Percentiles rank a stretch among this genome's conserved stretches.
Evolutionary conservation across 75 land plant species (phyloP).

Genomic region (Cupressus sempervirens): DNA sequence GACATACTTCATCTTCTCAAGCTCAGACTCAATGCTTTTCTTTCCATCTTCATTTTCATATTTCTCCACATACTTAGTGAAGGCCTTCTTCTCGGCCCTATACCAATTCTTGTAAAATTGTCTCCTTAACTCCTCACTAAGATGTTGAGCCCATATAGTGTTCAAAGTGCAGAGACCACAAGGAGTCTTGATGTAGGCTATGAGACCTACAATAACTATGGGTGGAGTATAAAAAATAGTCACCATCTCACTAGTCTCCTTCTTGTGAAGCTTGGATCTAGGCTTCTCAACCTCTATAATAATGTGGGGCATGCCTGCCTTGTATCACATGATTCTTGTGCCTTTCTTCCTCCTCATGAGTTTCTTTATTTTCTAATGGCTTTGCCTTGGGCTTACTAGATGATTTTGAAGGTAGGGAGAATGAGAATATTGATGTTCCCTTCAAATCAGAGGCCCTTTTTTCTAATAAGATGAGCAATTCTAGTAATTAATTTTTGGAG

Average conservation of each 20-base stretch:
- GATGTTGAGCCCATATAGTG: slow-evolving; percentile 38
- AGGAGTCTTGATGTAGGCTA: slow-evolving; percentile 52
- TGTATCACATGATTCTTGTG: no score
- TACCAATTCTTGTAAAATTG: slow-evolving; percentile 34
- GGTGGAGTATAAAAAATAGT: slow-evolving; percentile 18
- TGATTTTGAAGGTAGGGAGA: slow-evolving; percentile 42
- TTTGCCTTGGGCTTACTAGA: background rate
- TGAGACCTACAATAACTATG: slow-evolving; percentile 67
- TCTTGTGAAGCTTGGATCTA: slow-evolving; percentile 92
- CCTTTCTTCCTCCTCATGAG: background rate
- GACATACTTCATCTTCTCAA: no score
- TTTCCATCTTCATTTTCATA: background rate
- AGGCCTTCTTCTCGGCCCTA: no score
- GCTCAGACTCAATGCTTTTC: background rate
- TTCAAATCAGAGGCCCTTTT: background rate
- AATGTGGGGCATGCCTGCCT: no score
- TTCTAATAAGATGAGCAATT: no score
- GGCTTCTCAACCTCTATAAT: no score
- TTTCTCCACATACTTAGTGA: background rate
- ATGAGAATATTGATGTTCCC: slow-evolving; percentile 25
- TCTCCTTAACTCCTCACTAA: slow-evolving; percentile 47
- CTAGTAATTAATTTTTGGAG: no score
- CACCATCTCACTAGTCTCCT: slow-evolving; percentile 64
- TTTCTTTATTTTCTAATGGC: slow-evolving; percentile 6
- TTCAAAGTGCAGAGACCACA: slow-evolving; percentile 17